Evolutionary conservation across 2,329 filamentous ascomycete species (phyloP).

Genomic region (Phialophora chinensis): DNA sequence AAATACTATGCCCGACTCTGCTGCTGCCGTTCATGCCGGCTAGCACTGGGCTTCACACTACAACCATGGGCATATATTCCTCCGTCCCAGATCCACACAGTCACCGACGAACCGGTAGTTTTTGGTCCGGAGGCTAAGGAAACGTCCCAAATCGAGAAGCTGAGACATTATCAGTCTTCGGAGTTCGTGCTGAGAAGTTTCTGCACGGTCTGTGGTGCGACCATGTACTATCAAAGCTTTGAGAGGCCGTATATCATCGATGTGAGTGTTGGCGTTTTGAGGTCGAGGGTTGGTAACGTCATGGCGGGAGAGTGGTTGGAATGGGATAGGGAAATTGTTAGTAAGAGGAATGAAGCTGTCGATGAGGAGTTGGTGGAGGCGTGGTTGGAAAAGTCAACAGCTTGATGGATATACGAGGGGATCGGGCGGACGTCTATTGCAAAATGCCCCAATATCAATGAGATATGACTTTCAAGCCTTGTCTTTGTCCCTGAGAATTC

Average conservation of each 20-base stretch:
- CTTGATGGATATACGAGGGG: background rate
- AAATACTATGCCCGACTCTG: constrained; percentile 67
- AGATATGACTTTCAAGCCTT: background rate
- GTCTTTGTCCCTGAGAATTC: background rate
- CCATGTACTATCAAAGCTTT: constrained; percentile 65
- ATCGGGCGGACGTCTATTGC: background rate
- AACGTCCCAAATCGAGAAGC: constrained; percentile 26
- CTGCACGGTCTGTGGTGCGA: constrained; percentile 67
- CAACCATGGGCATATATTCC: constrained; percentile 71
- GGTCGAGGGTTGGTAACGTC: constrained; percentile 55
- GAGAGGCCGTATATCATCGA: constrained; percentile 64
- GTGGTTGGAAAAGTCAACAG: constrained; percentile 33
- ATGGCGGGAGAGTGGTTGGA: constrained; percentile 65
- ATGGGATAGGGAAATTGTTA: constrained; percentile 65
- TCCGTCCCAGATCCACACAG: constrained; percentile 60
- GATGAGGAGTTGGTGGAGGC: constrained; percentile 43
- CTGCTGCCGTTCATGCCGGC: constrained; percentile 66
- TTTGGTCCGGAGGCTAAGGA: constrained; percentile 49
- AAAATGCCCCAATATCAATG: background rate
- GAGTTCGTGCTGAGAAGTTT: constrained; percentile 64
- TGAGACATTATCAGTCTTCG: constrained; percentile 62
- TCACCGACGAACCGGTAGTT: constrained; percentile 43
- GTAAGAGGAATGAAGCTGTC: constrained; percentile 62
- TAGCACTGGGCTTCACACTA: constrained; percentile 66
- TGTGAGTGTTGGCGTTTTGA: constrained; percentile 66